phyloP scores from a whole-genome alignment of 1,139 yeast species.

The Geotrichum fermentans region DNA sequence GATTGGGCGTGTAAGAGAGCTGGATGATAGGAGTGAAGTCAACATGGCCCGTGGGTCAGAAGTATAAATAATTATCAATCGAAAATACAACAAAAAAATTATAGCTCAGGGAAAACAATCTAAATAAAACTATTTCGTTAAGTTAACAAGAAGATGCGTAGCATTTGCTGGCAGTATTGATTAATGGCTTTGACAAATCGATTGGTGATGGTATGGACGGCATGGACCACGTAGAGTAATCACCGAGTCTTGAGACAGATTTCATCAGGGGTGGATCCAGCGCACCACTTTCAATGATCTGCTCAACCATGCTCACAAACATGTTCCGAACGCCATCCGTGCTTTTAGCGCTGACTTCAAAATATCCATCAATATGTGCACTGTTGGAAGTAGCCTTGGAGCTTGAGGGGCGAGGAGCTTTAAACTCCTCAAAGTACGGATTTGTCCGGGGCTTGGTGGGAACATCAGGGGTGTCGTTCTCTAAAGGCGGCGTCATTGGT shows the following conservation, averaged over 20 bases:
- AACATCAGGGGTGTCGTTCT: conserved; percentile 31
- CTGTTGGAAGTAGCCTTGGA: conserved; percentile 22
- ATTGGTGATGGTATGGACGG: conserved; percentile 26
- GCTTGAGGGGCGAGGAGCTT: neutral
- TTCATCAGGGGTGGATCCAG: conserved; percentile 8
- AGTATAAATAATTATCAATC: too few relatives aligned
- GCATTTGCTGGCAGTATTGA: conserved; percentile 17
- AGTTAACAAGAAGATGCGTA: conserved; percentile 11
- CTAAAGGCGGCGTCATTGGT: conserved; percentile 9
- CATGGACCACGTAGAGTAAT: conserved; percentile 7
- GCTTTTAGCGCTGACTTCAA: conserved; percentile 31
- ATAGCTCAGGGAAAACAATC: neutral
- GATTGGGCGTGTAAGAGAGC: too few relatives aligned
- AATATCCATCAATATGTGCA: conserved; percentile 33
- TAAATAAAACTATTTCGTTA: neutral
- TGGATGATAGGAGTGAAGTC: too few relatives aligned
- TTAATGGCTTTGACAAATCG: conserved; percentile 23
- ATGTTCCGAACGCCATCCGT: conserved; percentile 18
- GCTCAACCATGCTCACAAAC: conserved; percentile 20
- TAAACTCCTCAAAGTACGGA: conserved; percentile 15
- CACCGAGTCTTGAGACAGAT: conserved; percentile 5
- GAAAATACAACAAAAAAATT: neutral
- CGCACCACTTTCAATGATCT: conserved; percentile 16
- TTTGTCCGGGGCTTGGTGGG: conserved; percentile 7
- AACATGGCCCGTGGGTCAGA: too few relatives aligned